Base-by-base conservation (phyloP, 371 early-diverging fungal species). In the Coemansia sp. region DNA sequence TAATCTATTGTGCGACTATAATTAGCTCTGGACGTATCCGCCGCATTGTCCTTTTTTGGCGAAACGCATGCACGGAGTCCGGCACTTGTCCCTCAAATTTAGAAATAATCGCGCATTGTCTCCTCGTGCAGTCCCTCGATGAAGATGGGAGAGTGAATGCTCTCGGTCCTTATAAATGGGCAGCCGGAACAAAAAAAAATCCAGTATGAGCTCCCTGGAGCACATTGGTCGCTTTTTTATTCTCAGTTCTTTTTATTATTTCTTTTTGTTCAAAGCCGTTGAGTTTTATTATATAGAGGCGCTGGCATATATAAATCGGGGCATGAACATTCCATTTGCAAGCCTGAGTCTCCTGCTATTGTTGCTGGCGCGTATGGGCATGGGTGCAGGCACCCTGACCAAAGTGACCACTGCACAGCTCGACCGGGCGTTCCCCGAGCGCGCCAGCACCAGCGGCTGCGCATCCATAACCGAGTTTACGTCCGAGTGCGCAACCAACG, bases 401-500 rank as follows among this genome's bases (percentile, higher is more conserved):
- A 33, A 52, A 40, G 39, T 62, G 8, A 62, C 62, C 35, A 26
- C 33, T 1, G 49, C n/a, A 1, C 62, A 62, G 49, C 62, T 62
- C 10, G 52, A 62, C 49, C 30, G 14, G n/a, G 62, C 62, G 9
- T 14, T 62, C 39, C 55, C 62, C 41, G 38, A 31, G 10, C 63
- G 57, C n/a, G 56, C 63, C 4, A 42, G 51, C 9, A 4, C 60
- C 41, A 47, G 41, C 34, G 34, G 51, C 12, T 50, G 60, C 52
- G 60, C 51, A 33, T 40, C 50, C 4, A 10, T 16, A 7, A 12
- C 40, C 5, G 49, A 51, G 26, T 26, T 26, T 0, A 34, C 54
- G 9, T 55, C 35, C n/a, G 76, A 66, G 59, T 70, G 76, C 39
- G 55, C 58, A 30, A 59, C 63, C 16, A 75, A 75, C 38, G 40